Evolutionary conservation across 2,329 filamentous ascomycete species (phyloP), one percentile per base, ranked within the genome.

Genomic region (Dothidotthia symphoricarpi): DNA sequence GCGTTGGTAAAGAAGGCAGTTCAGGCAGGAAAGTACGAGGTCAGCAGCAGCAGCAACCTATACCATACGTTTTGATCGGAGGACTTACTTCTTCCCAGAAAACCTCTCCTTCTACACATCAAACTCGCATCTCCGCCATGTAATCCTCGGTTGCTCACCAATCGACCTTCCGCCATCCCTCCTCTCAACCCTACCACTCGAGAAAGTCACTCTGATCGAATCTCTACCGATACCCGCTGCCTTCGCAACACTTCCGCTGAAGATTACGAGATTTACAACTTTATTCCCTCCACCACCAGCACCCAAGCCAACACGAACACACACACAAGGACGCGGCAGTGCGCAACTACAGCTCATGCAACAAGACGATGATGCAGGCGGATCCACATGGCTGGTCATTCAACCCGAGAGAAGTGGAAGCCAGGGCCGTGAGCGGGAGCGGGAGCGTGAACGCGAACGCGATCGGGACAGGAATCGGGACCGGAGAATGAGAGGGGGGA

Each of bases 321-420:
- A 47, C 28, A 16, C 37, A 34, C 32, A 55, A 27, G 47, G 55
- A 17, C 42, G 52, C 16, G 53, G 51, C 34, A 57, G 55, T 1
- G 49, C 55, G 12, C 57, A 64, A 29, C 50, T 66, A 0, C 61
- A 65, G 38, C 58, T 66, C 24, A 63, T 56, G 52, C 59, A 66
- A 33, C 59, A 66, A 32, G 63, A 66, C 28, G 57, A 63, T 16
- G 49, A 55, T 0, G 55, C 53, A 3, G 61, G 62, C 3, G 63
- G 63, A 3, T 49, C 57, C 7, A 67, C 63, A 3, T 67, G 63
- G 63, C 49, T 67, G 7, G 63, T 67, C 3, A 67, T 67, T 32
- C 55, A 62, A 26, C 62, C 62, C 1, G 63, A 64, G 43, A 45
- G 63, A 24, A 62, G 55, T 17, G 63, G 62, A 37, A 59, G 55